A percentile compares a stretch with the other conserved stretches of the same genome.
These are phyloP conservation scores for Solanum hybrid DNA, from an alignment of 305 asterid genomes.

Conservation along the genomic window DNA sequence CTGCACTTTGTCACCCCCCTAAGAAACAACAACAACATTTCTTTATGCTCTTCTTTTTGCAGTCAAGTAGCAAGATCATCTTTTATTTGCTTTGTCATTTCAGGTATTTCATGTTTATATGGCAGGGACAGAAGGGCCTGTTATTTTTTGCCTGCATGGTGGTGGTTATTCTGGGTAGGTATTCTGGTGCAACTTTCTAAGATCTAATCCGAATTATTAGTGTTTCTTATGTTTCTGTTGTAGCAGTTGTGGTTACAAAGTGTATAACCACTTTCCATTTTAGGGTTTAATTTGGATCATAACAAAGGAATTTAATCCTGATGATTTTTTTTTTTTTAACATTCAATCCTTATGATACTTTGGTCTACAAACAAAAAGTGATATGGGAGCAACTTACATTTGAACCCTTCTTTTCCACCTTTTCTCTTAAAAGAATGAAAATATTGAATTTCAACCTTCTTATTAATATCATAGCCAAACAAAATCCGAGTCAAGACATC, in stretches of 20 bases:
- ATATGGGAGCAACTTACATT: not conserved
- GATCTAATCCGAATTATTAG: not conserved
- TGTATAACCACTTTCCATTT: not conserved
- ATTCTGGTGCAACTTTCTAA: constrained; percentile 4
- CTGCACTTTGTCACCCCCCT: not conserved
- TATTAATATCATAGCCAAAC: not conserved
- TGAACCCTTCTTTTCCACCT: not conserved
- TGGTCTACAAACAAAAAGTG: not conserved
- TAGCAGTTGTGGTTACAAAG: not conserved
- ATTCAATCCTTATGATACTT: not conserved
- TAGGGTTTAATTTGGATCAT: not conserved
- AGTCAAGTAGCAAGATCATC: constrained; percentile 10
- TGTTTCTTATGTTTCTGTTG: not conserved
- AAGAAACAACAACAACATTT: not conserved
- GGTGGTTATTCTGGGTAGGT: constrained; percentile 94
- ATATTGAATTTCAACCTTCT: not conserved
- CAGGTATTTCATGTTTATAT: constrained; percentile 84
- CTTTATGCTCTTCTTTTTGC: constrained; percentile 1
- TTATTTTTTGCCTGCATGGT: constrained; percentile 88
- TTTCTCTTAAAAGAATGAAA: not conserved
- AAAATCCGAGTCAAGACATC: not conserved
- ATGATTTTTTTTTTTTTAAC: not conserved
- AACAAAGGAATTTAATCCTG: not conserved
- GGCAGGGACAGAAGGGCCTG: constrained; percentile 88
- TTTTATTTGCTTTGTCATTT: constrained; percentile 17